Evolutionary conservation across 2,329 filamentous ascomycete genomes (phyloP).

Genomic region (Aspergillus ustus): DNA sequence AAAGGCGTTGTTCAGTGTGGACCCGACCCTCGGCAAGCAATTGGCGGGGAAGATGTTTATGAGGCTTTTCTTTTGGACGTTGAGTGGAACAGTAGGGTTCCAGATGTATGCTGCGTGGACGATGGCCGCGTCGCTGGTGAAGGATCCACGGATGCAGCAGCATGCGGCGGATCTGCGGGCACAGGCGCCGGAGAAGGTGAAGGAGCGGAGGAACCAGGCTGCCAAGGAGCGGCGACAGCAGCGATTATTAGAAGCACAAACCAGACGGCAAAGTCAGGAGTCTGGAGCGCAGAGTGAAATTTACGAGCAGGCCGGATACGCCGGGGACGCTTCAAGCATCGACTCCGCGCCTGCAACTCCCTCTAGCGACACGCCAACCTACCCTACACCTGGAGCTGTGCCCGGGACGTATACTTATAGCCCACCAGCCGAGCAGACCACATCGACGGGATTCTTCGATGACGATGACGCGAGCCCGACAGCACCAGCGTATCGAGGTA

Average conservation of each 20-base stretch:
- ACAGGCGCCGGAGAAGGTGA: background rate
- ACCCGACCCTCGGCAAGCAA: background rate
- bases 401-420: background rate
- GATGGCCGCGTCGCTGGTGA: background rate
- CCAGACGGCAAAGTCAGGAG: background rate
- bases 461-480: conserved; percentile 45
- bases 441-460: conserved; percentile 36
- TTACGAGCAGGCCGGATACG: background rate
- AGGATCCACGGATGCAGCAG: conserved; percentile 30
- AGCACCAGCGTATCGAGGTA: conserved; percentile 36
- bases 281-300: conserved; percentile 13
- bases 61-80: conserved; percentile 19
- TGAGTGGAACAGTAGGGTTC: background rate
- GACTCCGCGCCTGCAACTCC: background rate
- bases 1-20: conserved; percentile 15
- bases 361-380: background rate
- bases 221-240: background rate
- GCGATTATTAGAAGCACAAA: background rate
- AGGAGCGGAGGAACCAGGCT: background rate
- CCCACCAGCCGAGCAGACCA: conserved; percentile 13
- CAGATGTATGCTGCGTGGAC: background rate
- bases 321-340: background rate
- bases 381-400: background rate
- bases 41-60: background rate
- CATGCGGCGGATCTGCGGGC: conserved; percentile 26